Evolutionary conservation across 345 rosid genomes (phyloP).

Genomic region (Abelmoschus esculentus): DNA sequence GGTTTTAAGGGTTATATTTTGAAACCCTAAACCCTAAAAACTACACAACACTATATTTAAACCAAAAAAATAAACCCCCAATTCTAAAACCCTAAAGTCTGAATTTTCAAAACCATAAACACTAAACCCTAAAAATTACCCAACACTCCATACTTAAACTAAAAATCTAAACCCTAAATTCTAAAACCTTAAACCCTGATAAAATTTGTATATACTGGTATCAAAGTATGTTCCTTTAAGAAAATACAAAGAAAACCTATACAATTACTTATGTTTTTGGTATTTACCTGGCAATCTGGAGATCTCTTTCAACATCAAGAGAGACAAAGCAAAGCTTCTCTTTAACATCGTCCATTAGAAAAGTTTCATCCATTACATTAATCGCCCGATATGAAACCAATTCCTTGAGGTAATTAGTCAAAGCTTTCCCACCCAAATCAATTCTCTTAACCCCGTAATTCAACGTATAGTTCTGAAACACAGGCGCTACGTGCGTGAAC

Average conservation of each 20-base stretch:
- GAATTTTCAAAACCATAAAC: too few species aligned
- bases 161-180: too few species aligned
- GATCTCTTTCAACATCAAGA: constrained; percentile 60
- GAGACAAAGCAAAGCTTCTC: constrained; percentile 94
- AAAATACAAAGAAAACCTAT: neutral
- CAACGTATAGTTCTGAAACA: neutral
- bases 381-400: constrained; percentile 70
- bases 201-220: too few species aligned
- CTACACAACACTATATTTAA: too few species aligned
- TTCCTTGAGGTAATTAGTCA: constrained; percentile 87
- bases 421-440: constrained; percentile 73
- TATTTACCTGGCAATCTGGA: constrained; percentile 34
- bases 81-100: too few species aligned
- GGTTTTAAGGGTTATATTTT: too few species aligned
- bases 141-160: too few species aligned
- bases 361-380: constrained; percentile 81
- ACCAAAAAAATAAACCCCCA: too few species aligned
- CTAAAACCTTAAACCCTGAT: too few species aligned
- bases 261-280: neutral
- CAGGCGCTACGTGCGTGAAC: constrained; percentile 56
- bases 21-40: too few species aligned
- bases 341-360: constrained; percentile 82
- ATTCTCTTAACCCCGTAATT: neutral
- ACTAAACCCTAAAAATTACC: too few species aligned
- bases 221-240: neutral